Evolutionary conservation across 257 asterid genomes (phyloP), one percentile per base, ranked within the genome.

Genomic region (Petrea volubilis): DNA sequence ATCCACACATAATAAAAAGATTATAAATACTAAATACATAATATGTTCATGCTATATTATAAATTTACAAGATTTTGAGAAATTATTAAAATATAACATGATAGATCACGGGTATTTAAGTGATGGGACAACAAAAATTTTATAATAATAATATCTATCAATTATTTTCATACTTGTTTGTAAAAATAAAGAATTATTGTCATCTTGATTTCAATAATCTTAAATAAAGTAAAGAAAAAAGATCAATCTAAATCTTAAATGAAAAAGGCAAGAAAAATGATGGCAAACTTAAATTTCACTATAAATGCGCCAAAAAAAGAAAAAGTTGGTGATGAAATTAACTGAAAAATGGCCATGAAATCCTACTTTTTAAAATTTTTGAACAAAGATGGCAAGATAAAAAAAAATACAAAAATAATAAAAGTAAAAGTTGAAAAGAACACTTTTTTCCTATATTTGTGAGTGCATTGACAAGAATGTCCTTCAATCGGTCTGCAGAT

Each of bases 311-410:
- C n/a, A n/a, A n/a, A n/a, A n/a, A 10, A 49, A 34, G 36, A 23
- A 71, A 60, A 60, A 20, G 52, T 7, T 17, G 46, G 36, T 40
- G 49, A 70, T 70, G 60, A 43, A 70, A 70, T n/a, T n/a, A n/a
- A n/a, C 74, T 24, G 74, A 43, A 55, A 57, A 43, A 27, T 69
- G 9, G 40, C 44, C 53, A 53, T 53, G 10, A 36, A 36, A 18
- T 46, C 20, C 12, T 11, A 1, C 56, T 38, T 56, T 53, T 41
- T 12, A n/a, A 55, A n/a, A n/a, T 44, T 17, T 58, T 68, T 36
- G 12, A 24, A 34, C 52, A 27, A 23, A 67, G 38, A 27, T 6
- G 1, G 18, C 7, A 21, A 25, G 15, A 1, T 9, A 15, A 1
- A 25, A 38, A 18, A 47, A 47, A 47, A 34, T 6, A 29, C 20